Evolutionary conservation across 2,329 filamentous ascomycete species (phyloP), one percentile per base, ranked within the genome.

Genomic region (Colletotrichum limetticola): DNA sequence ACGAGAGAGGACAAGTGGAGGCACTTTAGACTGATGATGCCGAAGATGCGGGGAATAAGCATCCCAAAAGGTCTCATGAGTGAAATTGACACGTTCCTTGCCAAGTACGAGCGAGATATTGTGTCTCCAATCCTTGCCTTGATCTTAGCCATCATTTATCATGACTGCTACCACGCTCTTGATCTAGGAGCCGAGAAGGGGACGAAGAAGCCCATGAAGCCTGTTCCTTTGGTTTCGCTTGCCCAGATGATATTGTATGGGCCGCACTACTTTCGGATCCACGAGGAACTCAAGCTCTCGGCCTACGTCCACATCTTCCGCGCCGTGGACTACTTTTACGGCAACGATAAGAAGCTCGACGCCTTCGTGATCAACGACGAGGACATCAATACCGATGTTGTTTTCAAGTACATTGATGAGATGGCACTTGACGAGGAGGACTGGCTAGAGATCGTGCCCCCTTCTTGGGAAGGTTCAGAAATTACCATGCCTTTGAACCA

Each of bases 281-380:
- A 68, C 35, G 66, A 68, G 9, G 58, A 63, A 5, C 32, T 32
- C 14, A 24, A 5, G 12, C 52, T 68, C 2, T 32, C 58, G 6
- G 66, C 59, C 11, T 68, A 68, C 32, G 35, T 7, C 8, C 66
- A 68, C 11, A 63, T 68, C 28, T 68, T 68, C 5, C 32, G 58
- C 5, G 22, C 22, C 26, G 52, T 37, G 11, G 11, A 12, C 5
- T 19, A 2, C 11, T 35, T 59, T 19, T 67, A 53, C 55, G 14
- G 14, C 5, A 46, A 30, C 3, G 28, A 56, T 26, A 46, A 8
- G 1, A 7, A 1, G 4, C 28, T 49, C 16, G 22, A 46, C 16
- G 32, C 24, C 1, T 63, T 57, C 22, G 1, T 2, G 19, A 62
- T 68, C 7, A 3, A 19, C 19, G 1, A 32, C 1, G 12, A 11